phyloP scores from a whole-genome alignment of 139 green algal genomes.

The Astrephomene gubernaculifera region DNA sequence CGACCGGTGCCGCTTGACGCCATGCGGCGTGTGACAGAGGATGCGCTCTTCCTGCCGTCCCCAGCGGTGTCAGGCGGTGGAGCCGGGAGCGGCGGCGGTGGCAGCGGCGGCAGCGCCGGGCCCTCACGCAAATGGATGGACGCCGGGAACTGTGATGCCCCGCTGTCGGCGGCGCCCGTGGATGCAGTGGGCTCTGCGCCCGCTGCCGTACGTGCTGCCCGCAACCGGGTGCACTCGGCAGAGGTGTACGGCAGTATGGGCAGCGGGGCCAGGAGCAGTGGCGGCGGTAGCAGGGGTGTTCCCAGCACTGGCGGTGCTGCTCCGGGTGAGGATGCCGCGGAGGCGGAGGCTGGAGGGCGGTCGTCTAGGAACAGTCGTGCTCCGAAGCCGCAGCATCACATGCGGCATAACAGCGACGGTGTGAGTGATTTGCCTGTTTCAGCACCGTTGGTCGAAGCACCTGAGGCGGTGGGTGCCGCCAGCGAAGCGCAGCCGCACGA shows the following conservation, averaged over 20 bases:
- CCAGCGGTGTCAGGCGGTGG: too few species aligned
- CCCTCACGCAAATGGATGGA: constrained; percentile 37
- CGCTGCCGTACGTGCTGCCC: constrained; percentile 30
- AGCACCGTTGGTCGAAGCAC: too few species aligned
- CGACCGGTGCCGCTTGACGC: constrained; percentile 11
- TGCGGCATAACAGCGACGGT: not conserved
- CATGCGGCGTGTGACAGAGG: not conserved
- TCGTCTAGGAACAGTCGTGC: too few species aligned
- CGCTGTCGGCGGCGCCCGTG: not conserved
- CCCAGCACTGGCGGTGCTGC: not conserved
- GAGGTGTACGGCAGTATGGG: not conserved
- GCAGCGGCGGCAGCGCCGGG: not conserved
- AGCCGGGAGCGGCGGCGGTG: not conserved
- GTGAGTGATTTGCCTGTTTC: too few species aligned
- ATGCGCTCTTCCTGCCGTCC: too few species aligned
- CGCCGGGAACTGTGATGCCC: not conserved
- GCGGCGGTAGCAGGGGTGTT: not conserved
- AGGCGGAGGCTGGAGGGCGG: not conserved
- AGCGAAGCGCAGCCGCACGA: too few species aligned
- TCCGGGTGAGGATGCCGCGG: not conserved
- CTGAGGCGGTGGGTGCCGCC: too few species aligned
- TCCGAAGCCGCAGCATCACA: not conserved
- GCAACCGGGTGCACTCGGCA: not conserved
- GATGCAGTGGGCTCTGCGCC: constrained; percentile 25
- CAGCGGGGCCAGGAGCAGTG: not conserved